Evolutionary conservation across 257 asterid species (phyloP).

Genomic region (Solanum chiquidenum): DNA sequence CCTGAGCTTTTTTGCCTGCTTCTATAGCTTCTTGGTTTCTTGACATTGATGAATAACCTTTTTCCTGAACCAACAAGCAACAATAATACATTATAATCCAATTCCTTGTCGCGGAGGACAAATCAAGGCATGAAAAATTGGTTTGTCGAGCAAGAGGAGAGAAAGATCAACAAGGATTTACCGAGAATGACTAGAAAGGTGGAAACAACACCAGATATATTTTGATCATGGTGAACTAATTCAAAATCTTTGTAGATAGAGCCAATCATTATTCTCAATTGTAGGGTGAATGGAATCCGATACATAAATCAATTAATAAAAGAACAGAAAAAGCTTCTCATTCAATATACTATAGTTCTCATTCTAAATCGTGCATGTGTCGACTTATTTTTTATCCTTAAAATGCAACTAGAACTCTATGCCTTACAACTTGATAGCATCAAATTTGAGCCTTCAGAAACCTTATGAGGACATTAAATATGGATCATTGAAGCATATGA

Average conservation of each 20-base stretch:
- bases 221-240: neutral
- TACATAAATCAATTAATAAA: neutral
- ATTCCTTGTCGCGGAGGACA: neutral
- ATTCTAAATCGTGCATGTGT: neutral
- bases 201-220: neutral
- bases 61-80: constrained; percentile 41
- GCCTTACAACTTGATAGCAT: neutral
- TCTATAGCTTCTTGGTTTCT: constrained; percentile 50
- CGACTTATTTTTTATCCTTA: neutral
- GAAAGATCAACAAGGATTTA: neutral
- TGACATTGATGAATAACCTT: constrained; percentile 24
- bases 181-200: neutral
- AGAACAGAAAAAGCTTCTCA: neutral
- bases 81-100: neutral
- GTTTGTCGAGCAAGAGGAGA: neutral
- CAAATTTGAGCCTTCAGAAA: neutral
- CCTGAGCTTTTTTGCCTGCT: constrained; percentile 43
- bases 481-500: neutral
- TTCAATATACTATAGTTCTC: neutral
- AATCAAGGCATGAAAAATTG: neutral
- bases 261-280: neutral
- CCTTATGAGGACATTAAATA: neutral
- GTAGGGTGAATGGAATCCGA: neutral
- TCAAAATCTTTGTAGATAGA: neutral
- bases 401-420: neutral